Conservation (phyloP, 1,284 basidiomycete genomes). For the Inonotus hispidus region DNA sequence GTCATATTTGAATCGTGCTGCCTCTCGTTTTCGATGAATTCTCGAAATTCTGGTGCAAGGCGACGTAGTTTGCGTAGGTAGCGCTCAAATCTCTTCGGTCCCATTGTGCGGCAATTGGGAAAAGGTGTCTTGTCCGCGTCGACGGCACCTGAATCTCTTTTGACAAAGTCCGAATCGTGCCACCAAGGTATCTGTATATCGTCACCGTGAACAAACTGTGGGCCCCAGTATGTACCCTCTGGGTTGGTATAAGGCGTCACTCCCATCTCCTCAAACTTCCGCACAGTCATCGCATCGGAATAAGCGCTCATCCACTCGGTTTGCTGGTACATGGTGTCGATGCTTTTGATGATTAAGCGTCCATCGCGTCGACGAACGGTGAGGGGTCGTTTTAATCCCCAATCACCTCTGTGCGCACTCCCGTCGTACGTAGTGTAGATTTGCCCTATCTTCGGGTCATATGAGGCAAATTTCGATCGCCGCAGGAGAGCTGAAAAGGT, state of each 20-base stretch:
- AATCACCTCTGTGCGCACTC: constrained; percentile 67
- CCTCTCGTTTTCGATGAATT: constrained; percentile 33
- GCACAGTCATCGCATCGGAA: constrained; percentile 55
- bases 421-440: constrained; percentile 65
- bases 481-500: constrained; percentile 68
- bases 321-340: constrained; percentile 68
- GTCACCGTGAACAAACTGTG: constrained; percentile 5
- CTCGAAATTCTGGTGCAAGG: constrained; percentile 50
- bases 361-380: constrained; percentile 51
- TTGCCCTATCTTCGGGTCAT: constrained; percentile 67
- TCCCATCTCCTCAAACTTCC: constrained; percentile 60
- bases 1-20: constrained; percentile 8
- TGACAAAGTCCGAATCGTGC: constrained; percentile 48
- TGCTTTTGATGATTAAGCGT: constrained; percentile 50
- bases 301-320: constrained; percentile 70
- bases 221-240: constrained; percentile 20
- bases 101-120: constrained; percentile 33
- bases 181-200: background rate
- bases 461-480: constrained; percentile 71
- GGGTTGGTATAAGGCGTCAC: constrained; percentile 34
- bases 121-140: constrained; percentile 14
- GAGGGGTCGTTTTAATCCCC: constrained; percentile 74
- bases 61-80: constrained; percentile 54
- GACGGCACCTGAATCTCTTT: constrained; percentile 34
- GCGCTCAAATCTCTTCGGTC: constrained; percentile 44